A percentile compares a stretch with the other conserved stretches of the same genome.
phyloP scores from a whole-genome alignment of 306 rosid species.

The Prunus salicina region DNA sequence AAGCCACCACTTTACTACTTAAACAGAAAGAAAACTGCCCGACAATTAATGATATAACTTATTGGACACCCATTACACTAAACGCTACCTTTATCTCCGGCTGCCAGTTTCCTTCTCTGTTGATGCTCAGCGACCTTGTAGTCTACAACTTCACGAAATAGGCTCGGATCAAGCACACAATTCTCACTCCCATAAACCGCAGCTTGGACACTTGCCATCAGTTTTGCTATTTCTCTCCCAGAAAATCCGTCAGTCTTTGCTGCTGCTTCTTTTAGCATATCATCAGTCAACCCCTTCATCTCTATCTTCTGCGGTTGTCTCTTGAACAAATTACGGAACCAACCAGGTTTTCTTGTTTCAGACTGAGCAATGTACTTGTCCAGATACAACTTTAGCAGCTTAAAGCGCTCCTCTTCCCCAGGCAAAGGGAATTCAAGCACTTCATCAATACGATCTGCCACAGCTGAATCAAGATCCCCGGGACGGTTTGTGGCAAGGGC shows the following conservation, averaged over 20 bases:
- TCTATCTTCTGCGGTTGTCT: slow-evolving; percentile 66
- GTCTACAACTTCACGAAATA: slow-evolving; percentile 88
- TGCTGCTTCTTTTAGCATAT: slow-evolving; percentile 79
- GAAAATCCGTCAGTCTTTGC: slow-evolving; percentile 84
- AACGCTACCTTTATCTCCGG: slow-evolving; percentile 24
- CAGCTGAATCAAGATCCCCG: slow-evolving; percentile 94
- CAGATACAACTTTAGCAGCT: slow-evolving; percentile 81
- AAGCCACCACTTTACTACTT: not conserved
- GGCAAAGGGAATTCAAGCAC: slow-evolving; percentile 96
- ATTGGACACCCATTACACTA: slow-evolving; percentile 17
- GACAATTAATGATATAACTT: slow-evolving; percentile 14
- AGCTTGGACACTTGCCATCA: slow-evolving; percentile 96
- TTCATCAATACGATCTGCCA: slow-evolving; percentile 92
- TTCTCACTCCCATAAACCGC: slow-evolving; percentile 86
- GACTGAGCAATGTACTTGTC: slow-evolving; percentile 86
- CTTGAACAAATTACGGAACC: slow-evolving; percentile 52
- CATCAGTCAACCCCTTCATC: slow-evolving; percentile 80
- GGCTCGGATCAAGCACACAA: slow-evolving; percentile 71
- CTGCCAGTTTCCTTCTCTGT: slow-evolving; percentile 84
- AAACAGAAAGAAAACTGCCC: slow-evolving; percentile 7
- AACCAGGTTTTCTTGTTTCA: slow-evolving; percentile 61
- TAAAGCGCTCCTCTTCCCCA: slow-evolving; percentile 81
- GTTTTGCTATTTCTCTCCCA: slow-evolving; percentile 92
- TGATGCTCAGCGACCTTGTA: slow-evolving; percentile 95
- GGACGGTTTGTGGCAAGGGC: slow-evolving; percentile 99